Evolutionary conservation across 106 monocot genomes (phyloP), one percentile per base, ranked within the genome.

Genomic region (Chionographis japonica): DNA sequence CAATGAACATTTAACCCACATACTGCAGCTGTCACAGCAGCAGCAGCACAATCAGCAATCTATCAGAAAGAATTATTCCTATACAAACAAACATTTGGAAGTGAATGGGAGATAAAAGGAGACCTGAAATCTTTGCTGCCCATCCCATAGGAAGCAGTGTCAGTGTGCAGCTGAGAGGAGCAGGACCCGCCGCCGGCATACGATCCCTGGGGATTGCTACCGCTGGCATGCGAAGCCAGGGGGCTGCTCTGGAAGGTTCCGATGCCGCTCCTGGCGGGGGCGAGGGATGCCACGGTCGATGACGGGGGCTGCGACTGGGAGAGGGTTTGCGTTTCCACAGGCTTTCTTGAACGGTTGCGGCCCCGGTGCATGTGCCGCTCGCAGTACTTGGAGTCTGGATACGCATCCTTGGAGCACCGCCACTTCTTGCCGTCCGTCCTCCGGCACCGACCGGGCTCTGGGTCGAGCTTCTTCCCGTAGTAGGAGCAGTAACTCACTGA

Each of bases 321-420:
- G 66, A 75, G 72, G 42, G 74, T 71, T 67, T 81, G 86, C 35
- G 84, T 84, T 91, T 87, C 86, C 84, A 84, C 84, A 84, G 78
- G 86, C 90, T 90, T 90, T 90, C 90, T 90, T 84, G 90, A 90
- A 84, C 90, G 90, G 75, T 76, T 81, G 56, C 86, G 80, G 63
- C 90, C 86, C 42, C 90, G 83, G 84, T 87, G 90, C 86, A 91
- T 86, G 84, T 91, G 90, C 49, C 84, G 86, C 75, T 91, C 86
- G 68, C 90, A 91, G 71, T 91, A 91, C 72, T 87, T 91, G 70
- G 90, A 90, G 66, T 83, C 90, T 2, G 90, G 86, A 56, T 85
- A 79, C 10, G 89, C 89, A 17, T 89, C 89, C 82, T 85, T 89
- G 68, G 89, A 81, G 82, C 89, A 89, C 64, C 89, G 65, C 89